phyloP scores from a whole-genome alignment of 306 rosid genomes.

The Geum urbanum region DNA sequence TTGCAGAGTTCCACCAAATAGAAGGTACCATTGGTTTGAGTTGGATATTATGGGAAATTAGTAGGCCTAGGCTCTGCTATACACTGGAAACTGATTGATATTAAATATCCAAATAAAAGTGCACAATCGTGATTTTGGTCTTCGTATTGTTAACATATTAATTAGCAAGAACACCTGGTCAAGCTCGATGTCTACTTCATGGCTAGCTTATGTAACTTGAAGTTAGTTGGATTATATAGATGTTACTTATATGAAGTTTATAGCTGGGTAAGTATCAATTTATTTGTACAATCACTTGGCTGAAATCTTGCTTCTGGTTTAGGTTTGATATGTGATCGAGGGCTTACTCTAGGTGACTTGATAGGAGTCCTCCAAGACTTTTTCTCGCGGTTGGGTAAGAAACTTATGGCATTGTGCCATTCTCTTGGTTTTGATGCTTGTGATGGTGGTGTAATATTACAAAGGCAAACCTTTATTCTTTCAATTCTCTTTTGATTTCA shows the following conservation, averaged over 20 bases:
- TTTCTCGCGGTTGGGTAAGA: conserved; percentile 77
- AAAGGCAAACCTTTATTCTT: background rate
- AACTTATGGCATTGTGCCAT: conserved; percentile 3
- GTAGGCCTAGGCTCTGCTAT: background rate
- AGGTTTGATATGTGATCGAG: conserved; percentile 91
- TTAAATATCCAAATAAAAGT: background rate
- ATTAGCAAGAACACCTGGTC: background rate
- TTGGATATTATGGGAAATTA: background rate
- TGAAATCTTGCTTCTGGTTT: conserved; percentile 23
- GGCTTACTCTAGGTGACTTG: conserved; percentile 81
- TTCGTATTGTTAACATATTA: too few species aligned
- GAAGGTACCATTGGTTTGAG: conserved; percentile 59
- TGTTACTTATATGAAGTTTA: background rate
- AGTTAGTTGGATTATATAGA: background rate
- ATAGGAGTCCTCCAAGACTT: conserved; percentile 84
- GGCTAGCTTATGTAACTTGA: background rate
- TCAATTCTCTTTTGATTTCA: conserved; percentile 27
- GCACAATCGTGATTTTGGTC: background rate
- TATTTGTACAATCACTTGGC: conserved; percentile 2
- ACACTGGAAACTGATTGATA: background rate
- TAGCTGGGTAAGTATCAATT: background rate
- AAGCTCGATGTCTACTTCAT: background rate
- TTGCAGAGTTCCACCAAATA: conserved; percentile 97
- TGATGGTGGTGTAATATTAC: background rate
- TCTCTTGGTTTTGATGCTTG: background rate